Evolutionary conservation across 305 asterid species (phyloP).

Genomic region (Fraxinus greggii): DNA sequence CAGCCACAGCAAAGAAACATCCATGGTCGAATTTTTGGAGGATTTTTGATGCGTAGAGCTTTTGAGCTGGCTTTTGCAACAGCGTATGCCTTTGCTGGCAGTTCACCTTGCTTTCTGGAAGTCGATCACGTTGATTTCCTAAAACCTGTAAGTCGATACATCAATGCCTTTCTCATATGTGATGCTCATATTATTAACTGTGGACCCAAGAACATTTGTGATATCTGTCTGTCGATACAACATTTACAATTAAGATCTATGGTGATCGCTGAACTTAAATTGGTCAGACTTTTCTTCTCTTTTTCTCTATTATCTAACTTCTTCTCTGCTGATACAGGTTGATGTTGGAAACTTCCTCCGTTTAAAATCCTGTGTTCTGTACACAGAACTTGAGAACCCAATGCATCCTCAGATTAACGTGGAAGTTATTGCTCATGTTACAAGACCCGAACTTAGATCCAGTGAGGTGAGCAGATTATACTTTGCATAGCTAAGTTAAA

Average conservation of each 20-base stretch:
- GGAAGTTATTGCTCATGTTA: constrained; percentile 91
- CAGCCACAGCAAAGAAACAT: constrained; percentile 92
- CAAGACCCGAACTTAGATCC: constrained; percentile 75
- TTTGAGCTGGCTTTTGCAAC: constrained; percentile 80
- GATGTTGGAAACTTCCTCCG: constrained; percentile 94
- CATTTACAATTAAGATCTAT: neutral
- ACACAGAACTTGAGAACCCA: constrained; percentile 69
- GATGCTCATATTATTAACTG: neutral
- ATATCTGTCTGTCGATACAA: neutral
- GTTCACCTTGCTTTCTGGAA: constrained; percentile 72
- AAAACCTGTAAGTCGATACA: constrained; percentile 65
- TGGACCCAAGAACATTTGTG: neutral
- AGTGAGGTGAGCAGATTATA: constrained; percentile 56
- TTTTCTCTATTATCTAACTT: neutral
- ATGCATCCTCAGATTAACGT: constrained; percentile 68
- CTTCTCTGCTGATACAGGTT: constrained; percentile 55
- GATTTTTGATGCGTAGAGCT: constrained; percentile 90
- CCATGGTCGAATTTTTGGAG: constrained; percentile 91
- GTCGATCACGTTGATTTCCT: constrained; percentile 91
- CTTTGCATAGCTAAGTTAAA: neutral
- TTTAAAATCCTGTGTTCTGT: constrained; percentile 80
- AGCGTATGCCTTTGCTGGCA: constrained; percentile 82
- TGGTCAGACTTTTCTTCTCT: neutral
- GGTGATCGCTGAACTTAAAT: neutral
- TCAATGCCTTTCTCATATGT: constrained; percentile 11